These are phyloP conservation scores for Crithidia expoeki DNA, from an alignment of 208 protist genomes.

Conservation along the genomic window DNA sequence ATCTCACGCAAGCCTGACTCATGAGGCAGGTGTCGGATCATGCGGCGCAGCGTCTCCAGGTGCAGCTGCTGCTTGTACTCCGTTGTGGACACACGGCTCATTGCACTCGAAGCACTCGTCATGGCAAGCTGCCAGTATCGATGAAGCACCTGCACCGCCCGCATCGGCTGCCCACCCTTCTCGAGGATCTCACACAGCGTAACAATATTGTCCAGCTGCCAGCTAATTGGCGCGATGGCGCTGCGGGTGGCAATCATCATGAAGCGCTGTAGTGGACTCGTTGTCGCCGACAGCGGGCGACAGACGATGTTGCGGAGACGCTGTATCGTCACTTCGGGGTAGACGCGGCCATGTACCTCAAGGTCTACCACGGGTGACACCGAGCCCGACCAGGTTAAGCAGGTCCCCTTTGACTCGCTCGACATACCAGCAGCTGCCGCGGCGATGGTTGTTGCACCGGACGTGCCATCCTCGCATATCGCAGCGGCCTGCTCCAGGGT, in stretches of 20 bases:
- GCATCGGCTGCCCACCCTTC: constrained; percentile 68
- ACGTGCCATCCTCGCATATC: constrained; percentile 21
- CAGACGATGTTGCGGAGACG: constrained; percentile 79
- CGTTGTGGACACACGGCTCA: constrained; percentile 22
- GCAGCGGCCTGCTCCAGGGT: constrained; percentile 55
- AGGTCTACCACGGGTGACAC: constrained; percentile 18
- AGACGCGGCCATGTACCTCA: constrained; percentile 37
- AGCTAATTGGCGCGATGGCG: constrained; percentile 67
- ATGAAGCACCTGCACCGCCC: constrained; percentile 53
- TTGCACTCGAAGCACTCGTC: constrained; percentile 23
- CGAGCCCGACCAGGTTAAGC: constrained; percentile 7
- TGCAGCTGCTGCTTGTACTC: constrained; percentile 57
- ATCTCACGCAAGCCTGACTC: constrained; percentile 46
- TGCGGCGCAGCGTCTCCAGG: constrained; percentile 69
- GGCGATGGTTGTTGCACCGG: not conserved
- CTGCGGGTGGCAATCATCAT: constrained; percentile 73
- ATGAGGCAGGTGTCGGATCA: constrained; percentile 52
- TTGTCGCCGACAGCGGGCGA: constrained; percentile 55
- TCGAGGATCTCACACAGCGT: constrained; percentile 74
- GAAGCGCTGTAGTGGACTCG: constrained; percentile 73
- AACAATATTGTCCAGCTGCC: constrained; percentile 81
- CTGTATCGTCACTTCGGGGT: constrained; percentile 55
- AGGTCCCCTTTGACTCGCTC: constrained; percentile 1
- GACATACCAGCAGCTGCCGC: not conserved
- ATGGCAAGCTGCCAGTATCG: constrained; percentile 45